Conservation (phyloP, 306 rosid species). For the Acmispon strigosus region DNA sequence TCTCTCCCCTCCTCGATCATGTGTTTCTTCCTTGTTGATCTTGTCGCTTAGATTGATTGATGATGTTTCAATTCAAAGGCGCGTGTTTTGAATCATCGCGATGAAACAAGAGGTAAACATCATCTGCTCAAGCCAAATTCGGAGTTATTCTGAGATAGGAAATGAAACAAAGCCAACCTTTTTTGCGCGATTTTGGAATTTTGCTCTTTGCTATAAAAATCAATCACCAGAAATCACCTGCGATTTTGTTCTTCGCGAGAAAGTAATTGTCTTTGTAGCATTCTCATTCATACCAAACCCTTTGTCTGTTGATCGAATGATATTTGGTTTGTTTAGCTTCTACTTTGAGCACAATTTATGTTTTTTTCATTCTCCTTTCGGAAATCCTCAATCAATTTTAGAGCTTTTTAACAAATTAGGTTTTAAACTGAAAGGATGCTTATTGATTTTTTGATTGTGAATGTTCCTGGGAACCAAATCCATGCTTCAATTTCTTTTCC, state of each 20-base stretch:
- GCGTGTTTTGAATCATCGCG: too few relatives aligned
- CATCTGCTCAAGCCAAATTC: neutral
- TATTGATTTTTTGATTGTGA: neutral
- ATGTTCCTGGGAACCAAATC: neutral
- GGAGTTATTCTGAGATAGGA: neutral
- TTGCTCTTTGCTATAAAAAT: neutral
- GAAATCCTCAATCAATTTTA: neutral
- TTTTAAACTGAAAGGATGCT: neutral
- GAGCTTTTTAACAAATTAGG: neutral
- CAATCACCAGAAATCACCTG: too few relatives aligned
- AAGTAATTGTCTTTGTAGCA: too few relatives aligned
- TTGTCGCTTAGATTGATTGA: neutral
- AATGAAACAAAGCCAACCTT: neutral
- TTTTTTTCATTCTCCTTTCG: neutral
- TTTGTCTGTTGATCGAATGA: neutral
- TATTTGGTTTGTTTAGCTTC: neutral
- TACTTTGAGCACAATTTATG: neutral
- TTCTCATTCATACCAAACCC: neutral
- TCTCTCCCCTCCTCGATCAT: too few relatives aligned
- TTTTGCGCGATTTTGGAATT: neutral
- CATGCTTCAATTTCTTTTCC: neutral
- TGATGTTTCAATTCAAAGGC: too few relatives aligned
- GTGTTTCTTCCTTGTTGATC: neutral
- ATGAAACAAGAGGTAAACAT: neutral
- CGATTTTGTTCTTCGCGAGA: too few relatives aligned